These are phyloP conservation scores for Kurtzmaniella fragi DNA, from an alignment of 805 yeast genomes.

Conservation along the genomic window DNA sequence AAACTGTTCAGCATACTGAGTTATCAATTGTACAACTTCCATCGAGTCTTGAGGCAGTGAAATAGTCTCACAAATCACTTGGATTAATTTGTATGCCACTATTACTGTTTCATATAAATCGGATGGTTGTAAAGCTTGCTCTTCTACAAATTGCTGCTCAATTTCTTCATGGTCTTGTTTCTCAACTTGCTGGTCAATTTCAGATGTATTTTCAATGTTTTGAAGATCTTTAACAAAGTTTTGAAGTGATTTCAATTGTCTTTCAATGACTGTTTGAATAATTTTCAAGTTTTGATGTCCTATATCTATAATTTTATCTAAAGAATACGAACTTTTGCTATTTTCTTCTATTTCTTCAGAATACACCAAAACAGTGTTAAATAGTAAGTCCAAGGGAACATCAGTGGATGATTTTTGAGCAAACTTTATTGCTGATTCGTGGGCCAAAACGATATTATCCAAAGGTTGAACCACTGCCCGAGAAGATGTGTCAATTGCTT, in stretches of 20 bases:
- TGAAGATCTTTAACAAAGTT: constrained; percentile 19
- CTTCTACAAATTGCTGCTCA: constrained; percentile 14
- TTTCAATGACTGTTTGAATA: constrained; percentile 19
- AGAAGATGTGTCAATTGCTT: constrained; percentile 20
- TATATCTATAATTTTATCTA: constrained; percentile 14
- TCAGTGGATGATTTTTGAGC: constrained; percentile 8
- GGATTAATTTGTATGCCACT: constrained; percentile 22
- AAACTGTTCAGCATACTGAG: not conserved
- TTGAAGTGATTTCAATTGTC: constrained; percentile 23
- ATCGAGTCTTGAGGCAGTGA: constrained; percentile 6
- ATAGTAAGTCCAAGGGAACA: constrained; percentile 39
- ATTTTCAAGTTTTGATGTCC: constrained; percentile 14
- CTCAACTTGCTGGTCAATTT: not conserved
- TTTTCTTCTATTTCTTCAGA: constrained; percentile 40
- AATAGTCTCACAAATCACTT: constrained; percentile 26
- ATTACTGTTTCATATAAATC: constrained; percentile 32
- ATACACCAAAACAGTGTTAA: constrained; percentile 43
- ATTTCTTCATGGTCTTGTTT: constrained; percentile 1
- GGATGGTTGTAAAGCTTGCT: constrained; percentile 26
- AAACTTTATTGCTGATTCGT: constrained; percentile 29
- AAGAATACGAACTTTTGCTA: constrained; percentile 6
- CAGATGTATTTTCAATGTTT: constrained; percentile 5
- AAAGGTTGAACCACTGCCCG: constrained; percentile 38
- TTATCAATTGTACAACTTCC: not conserved
- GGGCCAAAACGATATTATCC: constrained; percentile 28